Base-by-base conservation (phyloP, 495 filamentous ascomycete species). In the Daldinia decipiens region DNA sequence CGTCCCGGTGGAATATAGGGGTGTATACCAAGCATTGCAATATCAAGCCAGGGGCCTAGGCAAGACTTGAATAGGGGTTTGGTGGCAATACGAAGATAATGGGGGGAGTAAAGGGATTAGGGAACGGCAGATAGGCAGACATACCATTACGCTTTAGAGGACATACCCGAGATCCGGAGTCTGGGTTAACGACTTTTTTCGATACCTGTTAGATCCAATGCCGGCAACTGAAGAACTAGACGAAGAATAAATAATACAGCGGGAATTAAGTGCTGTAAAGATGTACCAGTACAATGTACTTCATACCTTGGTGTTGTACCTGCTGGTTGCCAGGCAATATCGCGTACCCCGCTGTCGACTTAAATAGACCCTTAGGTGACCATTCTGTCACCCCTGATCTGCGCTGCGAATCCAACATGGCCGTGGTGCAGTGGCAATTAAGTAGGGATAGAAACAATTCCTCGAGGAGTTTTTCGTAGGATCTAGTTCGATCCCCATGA, bases 311-410 rank as follows among this genome's bases (percentile, higher is more conserved):
- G 38, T 11, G 5, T 31, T 13, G 9, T n/a, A 5, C 38, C 43
- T 12, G 43, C n/a, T n/a, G 13, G 54, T 38, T 38, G 52, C 26
- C 27, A 34, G 27, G 43, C 43, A 47, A 21, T 5, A 47, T 47
- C 43, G 17, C 17, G 17, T 47, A 47, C 43, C 43, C 43, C 43
- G 43, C 43, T 11, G 43, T 47, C 43, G 43, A 47, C 43, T 47
- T 47, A 47, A 47, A 47, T 47, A 47, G 7, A 7, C 9, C 43
- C 43, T 47, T 47, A 47, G 17, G 17, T 17, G 24, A 9, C 17
- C 43, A 47, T 1, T 47, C 43, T 21, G 21, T 21, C 43, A 47
- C 17, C 43, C 43, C 43, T 19, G 8, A 17, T 47, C 43, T 9
- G 43, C 17, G 43, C 43, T 21, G 8, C 17, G 43, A 47, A 47